phyloP scores from a whole-genome alignment of 2,329 filamentous ascomycete genomes.

The Trichoderma lentiforme region DNA sequence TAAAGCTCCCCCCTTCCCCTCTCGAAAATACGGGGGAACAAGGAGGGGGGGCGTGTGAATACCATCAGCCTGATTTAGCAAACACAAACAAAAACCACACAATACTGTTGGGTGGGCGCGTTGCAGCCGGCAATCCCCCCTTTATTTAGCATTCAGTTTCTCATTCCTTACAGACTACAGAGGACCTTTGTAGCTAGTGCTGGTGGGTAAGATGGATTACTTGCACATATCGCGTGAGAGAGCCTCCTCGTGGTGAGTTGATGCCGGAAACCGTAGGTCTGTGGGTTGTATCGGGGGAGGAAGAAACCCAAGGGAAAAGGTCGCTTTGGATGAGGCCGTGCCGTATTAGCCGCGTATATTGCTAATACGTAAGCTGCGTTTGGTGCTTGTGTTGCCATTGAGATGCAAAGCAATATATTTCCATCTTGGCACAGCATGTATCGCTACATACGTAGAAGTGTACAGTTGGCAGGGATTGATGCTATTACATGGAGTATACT shows the following conservation, averaged over 20 bases:
- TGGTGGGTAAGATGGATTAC: background rate
- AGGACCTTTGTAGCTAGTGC: background rate
- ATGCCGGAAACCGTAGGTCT: background rate
- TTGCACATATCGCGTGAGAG: background rate
- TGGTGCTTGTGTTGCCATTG: background rate
- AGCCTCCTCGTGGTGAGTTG: background rate
- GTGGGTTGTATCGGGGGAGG: background rate
- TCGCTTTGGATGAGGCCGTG: background rate
- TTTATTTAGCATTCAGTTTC: background rate
- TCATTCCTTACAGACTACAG: background rate
- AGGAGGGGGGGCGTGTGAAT: conserved; percentile 2
- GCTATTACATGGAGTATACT: background rate
- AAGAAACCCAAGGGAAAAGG: background rate
- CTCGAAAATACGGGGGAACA: background rate
- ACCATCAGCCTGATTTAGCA: background rate
- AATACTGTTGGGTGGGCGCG: background rate
- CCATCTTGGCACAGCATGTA: background rate
- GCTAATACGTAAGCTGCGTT: background rate
- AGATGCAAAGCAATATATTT: background rate
- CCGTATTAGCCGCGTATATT: conserved; percentile 8
- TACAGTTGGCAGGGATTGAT: background rate
- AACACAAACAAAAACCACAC: background rate
- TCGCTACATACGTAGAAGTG: background rate
- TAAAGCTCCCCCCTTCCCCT: background rate
- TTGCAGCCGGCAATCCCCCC: background rate